phyloP scores from a whole-genome alignment of 768 basidiomycete genomes.

The Russula virescens region DNA sequence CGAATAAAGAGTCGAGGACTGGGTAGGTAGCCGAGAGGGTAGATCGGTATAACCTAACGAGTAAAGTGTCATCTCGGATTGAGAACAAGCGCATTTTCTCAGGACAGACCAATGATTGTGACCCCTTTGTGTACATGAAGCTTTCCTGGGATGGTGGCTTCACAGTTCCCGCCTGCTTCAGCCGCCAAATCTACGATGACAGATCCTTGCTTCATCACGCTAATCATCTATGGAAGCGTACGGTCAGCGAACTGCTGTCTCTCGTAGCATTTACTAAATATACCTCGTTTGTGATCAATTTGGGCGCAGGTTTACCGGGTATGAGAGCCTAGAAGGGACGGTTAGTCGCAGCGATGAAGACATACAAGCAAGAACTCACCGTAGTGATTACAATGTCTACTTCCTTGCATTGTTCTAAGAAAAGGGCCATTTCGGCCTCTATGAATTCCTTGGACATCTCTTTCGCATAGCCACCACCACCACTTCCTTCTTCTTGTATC shows the following conservation, averaged over 20 bases:
- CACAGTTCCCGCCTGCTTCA: conserved; percentile 88
- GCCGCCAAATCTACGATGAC: conserved; percentile 84
- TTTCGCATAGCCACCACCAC: conserved; percentile 82
- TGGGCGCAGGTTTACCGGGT: conserved; percentile 83
- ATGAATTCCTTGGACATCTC: conserved; percentile 89
- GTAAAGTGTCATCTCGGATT: background rate
- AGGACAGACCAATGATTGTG: conserved; percentile 63
- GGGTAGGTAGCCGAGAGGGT: conserved; percentile 83
- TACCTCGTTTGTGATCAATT: conserved; percentile 68
- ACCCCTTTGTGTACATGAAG: conserved; percentile 65
- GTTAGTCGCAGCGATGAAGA: background rate
- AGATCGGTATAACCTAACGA: conserved; percentile 71
- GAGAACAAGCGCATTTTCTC: background rate
- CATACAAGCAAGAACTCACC: conserved; percentile 33
- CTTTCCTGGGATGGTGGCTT: conserved; percentile 73
- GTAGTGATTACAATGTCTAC: conserved; percentile 89
- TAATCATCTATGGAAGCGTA: conserved; percentile 50
- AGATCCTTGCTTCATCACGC: conserved; percentile 89
- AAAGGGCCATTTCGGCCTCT: conserved; percentile 82
- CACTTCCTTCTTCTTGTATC: conserved; percentile 76
- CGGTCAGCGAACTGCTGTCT: background rate
- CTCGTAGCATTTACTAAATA: background rate
- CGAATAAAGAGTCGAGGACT: conserved; percentile 84
- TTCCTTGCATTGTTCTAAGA: conserved; percentile 82
- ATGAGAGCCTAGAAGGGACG: conserved; percentile 55